Percentiles rank a stretch among this genome's conserved stretches.
phyloP scores from a whole-genome alignment of 371 early-diverging fungal genomes.

The Funneliformis caledonium region DNA sequence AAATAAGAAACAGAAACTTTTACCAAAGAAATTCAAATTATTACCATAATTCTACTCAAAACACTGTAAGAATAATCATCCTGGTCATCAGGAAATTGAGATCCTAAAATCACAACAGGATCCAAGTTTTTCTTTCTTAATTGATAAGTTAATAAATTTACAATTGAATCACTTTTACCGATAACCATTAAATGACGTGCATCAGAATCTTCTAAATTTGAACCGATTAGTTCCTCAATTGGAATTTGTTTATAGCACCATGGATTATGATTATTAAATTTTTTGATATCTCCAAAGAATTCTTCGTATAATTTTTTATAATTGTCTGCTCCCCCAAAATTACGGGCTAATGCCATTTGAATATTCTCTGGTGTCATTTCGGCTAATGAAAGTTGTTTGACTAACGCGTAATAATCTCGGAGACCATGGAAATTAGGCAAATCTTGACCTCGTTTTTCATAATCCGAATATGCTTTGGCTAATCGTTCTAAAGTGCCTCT shows the following conservation, averaged over 20 bases:
- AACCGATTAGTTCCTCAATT: conserved; percentile 27
- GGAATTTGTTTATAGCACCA: conserved; percentile 24
- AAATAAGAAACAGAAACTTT: not conserved
- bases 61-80: conserved; percentile 41
- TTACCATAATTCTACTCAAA: conserved; percentile 42
- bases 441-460: conserved; percentile 33
- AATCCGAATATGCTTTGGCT: conserved; percentile 34
- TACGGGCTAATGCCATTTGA: not conserved
- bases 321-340: conserved; percentile 40
- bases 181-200: conserved; percentile 42
- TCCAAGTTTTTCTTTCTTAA: conserved; percentile 24
- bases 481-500: not conserved
- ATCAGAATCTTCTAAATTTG: conserved; percentile 37
- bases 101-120: conserved; percentile 40
- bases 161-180: conserved; percentile 42
- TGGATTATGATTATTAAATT: conserved; percentile 3
- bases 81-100: conserved; percentile 41
- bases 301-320: conserved; percentile 2
- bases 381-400: conserved; percentile 22
- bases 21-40: not conserved
- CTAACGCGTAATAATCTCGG: conserved; percentile 40
- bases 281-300: conserved; percentile 33
- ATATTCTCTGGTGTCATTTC: conserved; percentile 23
- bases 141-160: conserved; percentile 41
- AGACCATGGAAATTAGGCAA: conserved; percentile 40